Conservation (phyloP, 345 rosid genomes). For the Bruguiera gymnorhiza region DNA sequence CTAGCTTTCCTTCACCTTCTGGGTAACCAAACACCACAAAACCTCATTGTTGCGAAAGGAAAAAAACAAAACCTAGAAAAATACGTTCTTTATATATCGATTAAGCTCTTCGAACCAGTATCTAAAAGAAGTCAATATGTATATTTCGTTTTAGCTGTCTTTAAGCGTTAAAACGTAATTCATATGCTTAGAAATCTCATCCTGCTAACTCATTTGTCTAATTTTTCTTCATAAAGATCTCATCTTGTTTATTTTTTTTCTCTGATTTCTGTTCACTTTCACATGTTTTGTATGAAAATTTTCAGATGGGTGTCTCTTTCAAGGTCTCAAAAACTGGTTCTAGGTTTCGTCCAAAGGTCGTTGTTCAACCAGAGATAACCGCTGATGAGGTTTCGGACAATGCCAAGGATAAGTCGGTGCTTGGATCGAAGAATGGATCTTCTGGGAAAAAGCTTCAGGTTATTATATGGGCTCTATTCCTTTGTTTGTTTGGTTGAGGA, state of each 20-base stretch:
- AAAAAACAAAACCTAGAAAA: not conserved
- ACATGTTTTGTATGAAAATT: not conserved
- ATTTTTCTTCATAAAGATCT: not conserved
- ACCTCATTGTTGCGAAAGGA: not conserved
- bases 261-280: not conserved
- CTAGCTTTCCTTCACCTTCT: slow-evolving; percentile 4
- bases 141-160: not conserved
- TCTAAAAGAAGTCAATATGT: not conserved
- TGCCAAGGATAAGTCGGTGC: slow-evolving; percentile 30
- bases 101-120: not conserved
- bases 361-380: slow-evolving; percentile 35
- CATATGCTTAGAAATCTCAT: not conserved
- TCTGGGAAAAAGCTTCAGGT: slow-evolving; percentile 45
- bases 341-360: slow-evolving; percentile 54
- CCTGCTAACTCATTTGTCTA: not conserved
- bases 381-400: slow-evolving; percentile 35
- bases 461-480: not conserved
- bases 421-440: slow-evolving; percentile 20
- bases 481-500: too few relatives aligned
- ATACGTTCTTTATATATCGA: not conserved
- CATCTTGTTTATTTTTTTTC: not conserved
- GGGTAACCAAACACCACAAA: slow-evolving; percentile 6
- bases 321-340: slow-evolving; percentile 62
- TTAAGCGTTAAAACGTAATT: not conserved
- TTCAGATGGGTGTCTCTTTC: slow-evolving; percentile 64